Evolutionary conservation across 805 yeast species (phyloP).

Genomic region (Priceomyces medius): DNA sequence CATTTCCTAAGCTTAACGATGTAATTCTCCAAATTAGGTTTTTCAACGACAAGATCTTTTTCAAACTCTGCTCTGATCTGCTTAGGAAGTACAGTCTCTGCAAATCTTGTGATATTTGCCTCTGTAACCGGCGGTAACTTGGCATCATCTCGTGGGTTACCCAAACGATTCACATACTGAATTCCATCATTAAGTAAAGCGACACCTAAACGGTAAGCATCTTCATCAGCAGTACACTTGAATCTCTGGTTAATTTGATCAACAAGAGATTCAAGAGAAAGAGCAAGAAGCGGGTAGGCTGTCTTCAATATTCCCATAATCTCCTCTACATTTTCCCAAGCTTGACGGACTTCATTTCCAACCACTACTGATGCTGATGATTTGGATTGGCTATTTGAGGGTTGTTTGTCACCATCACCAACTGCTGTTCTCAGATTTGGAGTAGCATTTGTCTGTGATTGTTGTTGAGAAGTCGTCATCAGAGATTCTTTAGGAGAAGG

Average conservation of each 20-base stretch:
- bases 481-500: background rate
- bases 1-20: constrained; percentile 81
- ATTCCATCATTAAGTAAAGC: constrained; percentile 93
- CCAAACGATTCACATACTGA: constrained; percentile 80
- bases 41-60: constrained; percentile 80
- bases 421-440: background rate
- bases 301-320: constrained; percentile 94
- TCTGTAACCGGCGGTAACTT: constrained; percentile 89
- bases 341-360: constrained; percentile 49
- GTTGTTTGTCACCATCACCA: no score
- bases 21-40: constrained; percentile 87
- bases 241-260: constrained; percentile 94
- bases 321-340: constrained; percentile 92
- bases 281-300: constrained; percentile 89
- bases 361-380: background rate
- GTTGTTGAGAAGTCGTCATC: background rate
- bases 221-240: constrained; percentile 93
- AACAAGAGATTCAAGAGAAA: constrained; percentile 89
- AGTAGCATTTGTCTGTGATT: background rate
- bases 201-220: constrained; percentile 88
- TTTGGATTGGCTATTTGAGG: background rate
- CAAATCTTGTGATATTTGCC: constrained; percentile 81
- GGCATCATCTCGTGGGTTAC: constrained; percentile 85
- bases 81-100: constrained; percentile 88
- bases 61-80: constrained; percentile 88